Conservation (phyloP, 108 stramenopile genomes). For the Pelagomonas calceolata region DNA sequence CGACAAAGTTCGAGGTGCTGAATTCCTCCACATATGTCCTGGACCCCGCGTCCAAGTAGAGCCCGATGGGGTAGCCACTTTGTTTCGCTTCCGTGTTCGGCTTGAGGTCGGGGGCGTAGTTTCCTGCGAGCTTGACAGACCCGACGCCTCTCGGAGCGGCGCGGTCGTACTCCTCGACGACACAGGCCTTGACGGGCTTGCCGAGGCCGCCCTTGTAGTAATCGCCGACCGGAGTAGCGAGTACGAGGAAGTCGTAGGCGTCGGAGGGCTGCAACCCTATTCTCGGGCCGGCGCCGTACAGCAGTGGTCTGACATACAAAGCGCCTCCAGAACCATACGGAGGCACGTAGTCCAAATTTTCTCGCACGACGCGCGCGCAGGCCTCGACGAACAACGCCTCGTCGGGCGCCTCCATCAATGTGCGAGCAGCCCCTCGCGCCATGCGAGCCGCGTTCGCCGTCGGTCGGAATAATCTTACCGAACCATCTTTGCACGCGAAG, state of each 20-base stretch:
- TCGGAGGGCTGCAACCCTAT: conserved; percentile 94
- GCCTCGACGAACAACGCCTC: conserved; percentile 78
- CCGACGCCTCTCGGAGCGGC: conserved; percentile 95
- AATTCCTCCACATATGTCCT: conserved; percentile 87
- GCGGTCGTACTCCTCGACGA: conserved; percentile 88
- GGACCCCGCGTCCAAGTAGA: conserved; percentile 89
- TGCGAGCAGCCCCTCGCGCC: conserved; percentile 53
- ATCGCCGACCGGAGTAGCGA: conserved; percentile 90
- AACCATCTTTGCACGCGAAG: conserved; percentile 77
- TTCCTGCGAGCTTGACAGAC: conserved; percentile 89
- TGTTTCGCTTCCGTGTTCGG: conserved; percentile 90
- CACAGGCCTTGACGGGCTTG: conserved; percentile 69
- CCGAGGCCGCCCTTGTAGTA: conserved; percentile 94
- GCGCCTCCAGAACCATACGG: conserved; percentile 86
- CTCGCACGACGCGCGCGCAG: conserved; percentile 65
- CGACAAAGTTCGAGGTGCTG: conserved; percentile 95
- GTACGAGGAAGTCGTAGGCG: conserved; percentile 85
- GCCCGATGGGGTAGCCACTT: conserved; percentile 86
- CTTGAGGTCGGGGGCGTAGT: conserved; percentile 94
- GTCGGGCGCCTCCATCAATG: conserved; percentile 79
- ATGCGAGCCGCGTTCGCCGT: conserved; percentile 76
- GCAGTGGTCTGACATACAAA: conserved; percentile 85
- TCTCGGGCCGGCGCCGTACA: conserved; percentile 85
- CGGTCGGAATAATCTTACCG: conserved; percentile 86
- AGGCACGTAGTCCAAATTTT: conserved; percentile 91